Evolutionary conservation across 148 eudicot genomes (phyloP).

Genomic region (Linanthus parryae): DNA sequence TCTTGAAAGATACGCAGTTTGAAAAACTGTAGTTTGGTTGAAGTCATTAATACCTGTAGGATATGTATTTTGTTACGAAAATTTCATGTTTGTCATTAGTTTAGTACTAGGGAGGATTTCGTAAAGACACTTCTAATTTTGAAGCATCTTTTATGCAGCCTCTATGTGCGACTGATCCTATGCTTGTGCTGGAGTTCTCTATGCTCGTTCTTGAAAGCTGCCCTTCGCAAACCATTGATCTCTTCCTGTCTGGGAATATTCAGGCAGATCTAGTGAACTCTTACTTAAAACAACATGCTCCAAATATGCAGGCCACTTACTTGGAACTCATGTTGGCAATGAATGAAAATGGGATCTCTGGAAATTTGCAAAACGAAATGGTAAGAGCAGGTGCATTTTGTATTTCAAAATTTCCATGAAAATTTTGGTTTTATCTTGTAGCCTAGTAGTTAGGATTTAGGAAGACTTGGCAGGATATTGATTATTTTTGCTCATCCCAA

Average conservation of each 20-base stretch:
- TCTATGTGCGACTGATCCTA: constrained; percentile 82
- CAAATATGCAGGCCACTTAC: constrained; percentile 92
- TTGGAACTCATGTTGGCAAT: constrained; percentile 85
- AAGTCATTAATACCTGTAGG: too few species aligned
- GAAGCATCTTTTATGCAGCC: constrained; percentile 69
- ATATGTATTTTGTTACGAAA: too few species aligned
- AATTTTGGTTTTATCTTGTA: background rate
- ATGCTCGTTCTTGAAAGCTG: constrained; percentile 93
- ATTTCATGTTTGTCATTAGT: too few species aligned
- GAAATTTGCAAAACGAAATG: constrained; percentile 98
- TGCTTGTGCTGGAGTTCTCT: constrained; percentile 93
- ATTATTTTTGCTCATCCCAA: background rate
- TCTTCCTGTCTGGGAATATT: constrained; percentile 89
- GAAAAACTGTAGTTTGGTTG: too few species aligned
- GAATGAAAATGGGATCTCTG: constrained; percentile 88
- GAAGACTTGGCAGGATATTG: constrained; percentile 3
- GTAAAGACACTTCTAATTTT: constrained; percentile 3
- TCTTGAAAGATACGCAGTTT: too few species aligned
- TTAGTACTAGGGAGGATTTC: background rate
- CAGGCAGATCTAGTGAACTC: constrained; percentile 93
- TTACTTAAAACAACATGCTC: constrained; percentile 94
- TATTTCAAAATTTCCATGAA: background rate
- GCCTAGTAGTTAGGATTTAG: background rate
- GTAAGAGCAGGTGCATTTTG: constrained; percentile 46
- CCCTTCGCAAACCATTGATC: constrained; percentile 90